Evolutionary conservation across 2,329 filamentous ascomycete species (phyloP).

Genomic region (Aspergillus pseudoviridinutans): DNA sequence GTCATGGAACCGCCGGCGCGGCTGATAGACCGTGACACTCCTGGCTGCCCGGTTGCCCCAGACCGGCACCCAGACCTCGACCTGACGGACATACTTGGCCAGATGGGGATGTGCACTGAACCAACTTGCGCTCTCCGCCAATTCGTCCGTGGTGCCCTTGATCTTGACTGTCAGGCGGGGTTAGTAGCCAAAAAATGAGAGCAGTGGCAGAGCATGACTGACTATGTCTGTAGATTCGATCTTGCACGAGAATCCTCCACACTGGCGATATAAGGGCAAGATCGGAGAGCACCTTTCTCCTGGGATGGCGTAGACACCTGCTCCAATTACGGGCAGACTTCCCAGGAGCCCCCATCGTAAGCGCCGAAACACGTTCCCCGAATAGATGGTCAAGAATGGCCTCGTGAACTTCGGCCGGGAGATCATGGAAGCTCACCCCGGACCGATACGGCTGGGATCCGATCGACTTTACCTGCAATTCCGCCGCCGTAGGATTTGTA

Average conservation of each 20-base stretch:
- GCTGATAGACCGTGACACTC: slow-evolving; percentile 38
- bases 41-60: slow-evolving; percentile 55
- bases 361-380: slow-evolving; percentile 61
- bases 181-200: neutral
- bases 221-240: slow-evolving; percentile 67
- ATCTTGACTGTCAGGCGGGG: slow-evolving; percentile 54
- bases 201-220: slow-evolving; percentile 15
- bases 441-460: slow-evolving; percentile 12
- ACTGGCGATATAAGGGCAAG: slow-evolving; percentile 55
- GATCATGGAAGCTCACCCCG: slow-evolving; percentile 32
- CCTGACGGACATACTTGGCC: slow-evolving; percentile 62
- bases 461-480: slow-evolving; percentile 15
- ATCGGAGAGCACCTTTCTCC: slow-evolving; percentile 63
- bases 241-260: slow-evolving; percentile 68
- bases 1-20: slow-evolving; percentile 20
- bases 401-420: slow-evolving; percentile 69
- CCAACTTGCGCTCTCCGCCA: slow-evolving; percentile 58
- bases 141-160: slow-evolving; percentile 63
- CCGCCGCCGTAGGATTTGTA: slow-evolving; percentile 24
- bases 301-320: slow-evolving; percentile 62
- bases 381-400: slow-evolving; percentile 68
- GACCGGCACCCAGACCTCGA: slow-evolving; percentile 75
- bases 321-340: slow-evolving; percentile 58
- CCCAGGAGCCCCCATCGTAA: slow-evolving; percentile 53
- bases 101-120: slow-evolving; percentile 59